Base-by-base conservation (phyloP, 345 rosid species). In the Kandelia obovata region DNA sequence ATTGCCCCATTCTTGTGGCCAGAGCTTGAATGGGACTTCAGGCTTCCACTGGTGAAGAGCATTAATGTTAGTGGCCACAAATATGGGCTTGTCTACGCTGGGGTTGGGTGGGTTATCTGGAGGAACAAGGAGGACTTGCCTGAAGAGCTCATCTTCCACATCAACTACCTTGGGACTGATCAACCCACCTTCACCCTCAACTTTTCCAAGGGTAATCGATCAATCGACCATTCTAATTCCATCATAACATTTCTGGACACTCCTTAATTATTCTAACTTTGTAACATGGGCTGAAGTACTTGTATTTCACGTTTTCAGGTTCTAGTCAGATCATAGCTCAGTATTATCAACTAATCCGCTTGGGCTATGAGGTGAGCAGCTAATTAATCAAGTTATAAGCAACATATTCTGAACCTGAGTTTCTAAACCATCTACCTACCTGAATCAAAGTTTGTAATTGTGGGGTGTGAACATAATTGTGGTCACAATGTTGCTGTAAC, bases 141-240 rank as follows among this genome's bases (percentile, higher is more conserved):
- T 65, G 97, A 93, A 34, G 98, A 93, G 71, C 95, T 93, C 25
- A 89, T 91, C 78, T 93, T 91, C 84, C 98, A 92, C 75, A 92
- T 92, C 25, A 92, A 90, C 77, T 92, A 92, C 77, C 95, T 92
- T 13, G 98, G 98, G 53, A 61, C 98, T 53, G 98, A 92, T 78
- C 98, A 88, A 73, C 98, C 98, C 60, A 92, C 98, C 20, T 91
- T 93, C 78, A 93, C 98, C 56, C 98, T 93, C 72, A 91, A 93
- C 70, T 93, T 93, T 88, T 93, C 98, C 28, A 91, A 93, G 64
- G 98, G 93, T 86, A 58, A 10, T 9, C 13, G 16, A 65, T 4
- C 60, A 0, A 73, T 28, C 72, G 3, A 8, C 68, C 68, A 30
- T 69, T 64, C 7, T 46, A 43, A 6, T 46, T 23, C 1, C 30